A percentile compares a stretch with the other conserved stretches of the same genome.
Conservation (phyloP, 2,329 filamentous ascomycete species). For the Sporothrix globosa region DNA sequence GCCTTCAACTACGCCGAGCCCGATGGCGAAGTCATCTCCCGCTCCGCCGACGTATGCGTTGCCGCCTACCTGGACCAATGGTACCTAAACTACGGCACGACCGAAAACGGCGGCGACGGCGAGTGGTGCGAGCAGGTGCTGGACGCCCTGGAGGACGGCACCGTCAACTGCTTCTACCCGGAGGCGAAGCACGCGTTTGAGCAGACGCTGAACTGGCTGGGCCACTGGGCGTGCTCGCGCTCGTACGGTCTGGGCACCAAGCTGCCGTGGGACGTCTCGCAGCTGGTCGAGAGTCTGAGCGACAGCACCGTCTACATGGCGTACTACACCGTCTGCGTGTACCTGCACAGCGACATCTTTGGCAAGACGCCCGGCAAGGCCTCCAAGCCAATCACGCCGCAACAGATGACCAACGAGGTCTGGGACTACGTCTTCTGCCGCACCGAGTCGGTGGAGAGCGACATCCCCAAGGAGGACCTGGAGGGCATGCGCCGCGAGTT, state of each 20-base stretch:
- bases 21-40: slow-evolving; percentile 82
- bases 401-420: slow-evolving; percentile 91
- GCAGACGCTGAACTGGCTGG: slow-evolving; percentile 86
- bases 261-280: slow-evolving; percentile 88
- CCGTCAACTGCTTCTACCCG: slow-evolving; percentile 73
- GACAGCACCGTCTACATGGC: slow-evolving; percentile 90
- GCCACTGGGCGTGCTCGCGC: slow-evolving; percentile 92
- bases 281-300: slow-evolving; percentile 88
- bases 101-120: slow-evolving; percentile 65
- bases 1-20: slow-evolving; percentile 95
- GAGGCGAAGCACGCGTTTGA: slow-evolving; percentile 82
- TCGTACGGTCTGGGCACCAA: slow-evolving; percentile 91
- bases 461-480: slow-evolving; percentile 67
- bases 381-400: slow-evolving; percentile 68
- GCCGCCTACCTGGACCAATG: slow-evolving; percentile 94
- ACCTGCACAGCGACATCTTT: slow-evolving; percentile 82
- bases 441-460: slow-evolving; percentile 68
- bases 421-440: slow-evolving; percentile 96
- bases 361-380: slow-evolving; percentile 67
- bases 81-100: slow-evolving; percentile 80
- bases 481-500: slow-evolving; percentile 87
- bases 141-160: slow-evolving; percentile 69
- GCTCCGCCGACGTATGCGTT: slow-evolving; percentile 70
- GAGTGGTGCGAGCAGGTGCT: slow-evolving; percentile 79
- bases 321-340: slow-evolving; percentile 69